A percentile compares a stretch with the other conserved stretches of the same genome.
These are phyloP conservation scores for Stromatinia cepivora DNA, from an alignment of 2,329 filamentous ascomycete genomes.

Conservation along the genomic window DNA sequence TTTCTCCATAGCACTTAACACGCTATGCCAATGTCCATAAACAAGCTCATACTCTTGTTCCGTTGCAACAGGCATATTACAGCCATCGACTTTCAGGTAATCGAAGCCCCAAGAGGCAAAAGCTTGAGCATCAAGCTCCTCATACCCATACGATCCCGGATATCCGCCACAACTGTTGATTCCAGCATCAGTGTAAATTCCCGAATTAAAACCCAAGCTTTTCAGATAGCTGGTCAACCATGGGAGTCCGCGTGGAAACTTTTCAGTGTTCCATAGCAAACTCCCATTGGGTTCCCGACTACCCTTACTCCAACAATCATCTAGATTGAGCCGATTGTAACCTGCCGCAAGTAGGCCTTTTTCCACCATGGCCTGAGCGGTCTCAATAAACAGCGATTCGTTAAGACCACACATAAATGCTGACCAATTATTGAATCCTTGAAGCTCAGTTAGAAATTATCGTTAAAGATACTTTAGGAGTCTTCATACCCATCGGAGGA, in stretches of 20 bases:
- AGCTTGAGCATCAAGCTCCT: conserved; percentile 57
- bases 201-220: conserved; percentile 57
- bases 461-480: not conserved
- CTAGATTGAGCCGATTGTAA: conserved; percentile 59
- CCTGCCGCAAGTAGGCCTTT: conserved; percentile 52
- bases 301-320: conserved; percentile 61
- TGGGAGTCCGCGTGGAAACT: conserved; percentile 61
- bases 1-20: conserved; percentile 36
- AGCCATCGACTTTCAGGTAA: conserved; percentile 62
- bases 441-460: not conserved
- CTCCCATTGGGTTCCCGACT: conserved; percentile 45
- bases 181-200: conserved; percentile 60
- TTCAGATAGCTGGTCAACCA: conserved; percentile 58
- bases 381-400: conserved; percentile 50
- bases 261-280: conserved; percentile 49
- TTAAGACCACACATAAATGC: conserved; percentile 51
- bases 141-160: conserved; percentile 57
- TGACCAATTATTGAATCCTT: conserved; percentile 52
- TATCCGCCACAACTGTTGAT: conserved; percentile 53
- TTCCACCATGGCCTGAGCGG: conserved; percentile 50
- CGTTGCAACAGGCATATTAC: conserved; percentile 44
- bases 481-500: conserved; percentile 48
- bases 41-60: conserved; percentile 46
- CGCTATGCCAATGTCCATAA: conserved; percentile 45
- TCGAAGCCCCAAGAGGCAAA: conserved; percentile 58